Base-by-base conservation (phyloP, 2,329 filamentous ascomycete species). In the Aspergillus pseudonomiae region DNA sequence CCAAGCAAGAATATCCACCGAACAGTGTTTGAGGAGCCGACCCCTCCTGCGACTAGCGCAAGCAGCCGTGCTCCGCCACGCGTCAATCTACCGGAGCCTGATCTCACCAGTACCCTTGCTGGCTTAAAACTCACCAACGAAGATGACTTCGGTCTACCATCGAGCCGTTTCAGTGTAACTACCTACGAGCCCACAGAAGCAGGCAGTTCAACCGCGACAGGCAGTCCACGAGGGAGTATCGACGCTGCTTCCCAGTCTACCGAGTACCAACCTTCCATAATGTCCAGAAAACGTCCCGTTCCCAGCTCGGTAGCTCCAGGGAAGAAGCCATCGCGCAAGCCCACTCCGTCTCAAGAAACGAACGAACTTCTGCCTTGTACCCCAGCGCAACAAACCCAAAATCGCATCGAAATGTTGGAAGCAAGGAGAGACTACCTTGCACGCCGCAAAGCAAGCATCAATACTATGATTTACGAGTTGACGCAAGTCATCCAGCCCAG, bases 401-500 rank as follows among this genome's bases (percentile, higher is more conserved):
- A 90, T 73, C 89, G 89, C 32, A 86, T 94, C 19, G 84, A 87
- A 11, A 83, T 85, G 64, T 83, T 95, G 28, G 86, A 90, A 71
- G 86, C 88, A 5, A 85, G 87, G 70, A 85, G 91, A 34, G 83
- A 88, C 48, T 84, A 86, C 56, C 84, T 95, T 9, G 81, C 82
- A 1, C 88, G 91, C 72, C 87, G 91, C 52, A 87, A 89, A 60
- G 82, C 85, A 65, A 94, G 94, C 77, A 87, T 94, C 71, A 85
- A 87, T 73, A 88, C 84, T 28, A 88, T 90, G 65, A 91, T 95
- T 74, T 82, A 86, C 66, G 91, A 94, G 75, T 89, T 94, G 83
- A 92, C 89, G 63, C 88, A 92, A 75, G 84, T 93, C 63, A 91
- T 93, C 83, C 90, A 91, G 46, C 88, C 85, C 41, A 87, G 85